These are phyloP conservation scores for Daldinia decipiens DNA, from an alignment of 495 filamentous ascomycete species.

Conservation along the genomic window DNA sequence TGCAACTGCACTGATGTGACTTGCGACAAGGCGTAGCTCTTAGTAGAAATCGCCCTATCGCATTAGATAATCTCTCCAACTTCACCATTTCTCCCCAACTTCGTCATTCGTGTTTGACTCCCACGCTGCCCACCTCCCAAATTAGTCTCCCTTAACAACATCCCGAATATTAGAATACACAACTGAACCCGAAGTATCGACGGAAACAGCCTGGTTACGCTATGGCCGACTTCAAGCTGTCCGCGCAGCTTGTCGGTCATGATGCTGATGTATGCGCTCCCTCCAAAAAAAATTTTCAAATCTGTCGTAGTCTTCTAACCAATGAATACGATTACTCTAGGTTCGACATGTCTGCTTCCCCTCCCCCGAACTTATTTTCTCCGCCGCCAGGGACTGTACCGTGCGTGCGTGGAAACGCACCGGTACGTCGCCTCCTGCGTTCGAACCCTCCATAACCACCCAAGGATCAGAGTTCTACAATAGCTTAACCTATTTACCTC, in stretches of 20 bases:
- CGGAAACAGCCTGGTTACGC: background rate
- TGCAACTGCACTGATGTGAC: too few relatives aligned
- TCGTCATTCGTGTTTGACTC: background rate
- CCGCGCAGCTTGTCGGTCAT: slow-evolving; percentile 81
- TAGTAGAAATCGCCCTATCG: background rate
- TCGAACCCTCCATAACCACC: slow-evolving; percentile 77
- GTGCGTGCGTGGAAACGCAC: slow-evolving; percentile 85
- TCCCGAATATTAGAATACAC: background rate
- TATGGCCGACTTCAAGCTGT: slow-evolving; percentile 78
- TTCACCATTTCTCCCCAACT: background rate
- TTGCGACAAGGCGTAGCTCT: too few relatives aligned
- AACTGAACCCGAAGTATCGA: background rate
- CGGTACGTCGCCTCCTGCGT: slow-evolving; percentile 68
- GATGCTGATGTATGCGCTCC: slow-evolving; percentile 77
- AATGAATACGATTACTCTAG: slow-evolving; percentile 57
- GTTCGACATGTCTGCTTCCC: slow-evolving; percentile 90
- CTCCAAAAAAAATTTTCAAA: slow-evolving; percentile 8
- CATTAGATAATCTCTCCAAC: background rate
- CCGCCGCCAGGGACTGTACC: slow-evolving; percentile 89
- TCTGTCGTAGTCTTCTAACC: slow-evolving; percentile 15
- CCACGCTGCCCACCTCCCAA: background rate
- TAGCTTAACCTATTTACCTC: slow-evolving; percentile 77
- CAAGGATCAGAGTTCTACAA: slow-evolving; percentile 87
- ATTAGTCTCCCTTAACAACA: background rate
- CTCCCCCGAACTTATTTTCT: slow-evolving; percentile 73